A percentile compares a stretch with the other conserved stretches of the same genome.
phyloP scores from a whole-genome alignment of 805 yeast species.

The Hanseniaspora opuntiae region DNA sequence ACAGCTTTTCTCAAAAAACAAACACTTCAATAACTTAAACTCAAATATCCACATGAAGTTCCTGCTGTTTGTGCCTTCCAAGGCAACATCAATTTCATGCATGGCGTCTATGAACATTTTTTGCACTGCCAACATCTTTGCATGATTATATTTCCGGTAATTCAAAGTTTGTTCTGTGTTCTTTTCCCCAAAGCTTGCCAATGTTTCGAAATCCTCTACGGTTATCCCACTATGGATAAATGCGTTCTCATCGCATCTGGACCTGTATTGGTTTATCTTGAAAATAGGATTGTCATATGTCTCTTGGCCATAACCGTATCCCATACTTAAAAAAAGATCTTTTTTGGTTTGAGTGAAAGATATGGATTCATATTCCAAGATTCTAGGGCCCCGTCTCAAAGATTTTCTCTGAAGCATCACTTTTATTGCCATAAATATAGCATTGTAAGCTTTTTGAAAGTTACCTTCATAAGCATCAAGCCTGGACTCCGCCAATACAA shows the following conservation, averaged over 20 bases:
- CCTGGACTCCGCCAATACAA: neutral
- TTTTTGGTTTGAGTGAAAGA: no score
- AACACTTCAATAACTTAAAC: neutral
- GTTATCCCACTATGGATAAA: no score
- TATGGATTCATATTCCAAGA: no score
- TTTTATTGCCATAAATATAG: neutral
- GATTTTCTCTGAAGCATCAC: neutral
- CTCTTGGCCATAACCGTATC: no score
- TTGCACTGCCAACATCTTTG: neutral
- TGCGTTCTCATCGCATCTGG: no score
- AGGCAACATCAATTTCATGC: neutral
- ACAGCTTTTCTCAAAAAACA: neutral
- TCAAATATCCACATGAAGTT: constrained; percentile 4
- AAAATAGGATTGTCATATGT: no score
- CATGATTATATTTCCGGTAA: neutral
- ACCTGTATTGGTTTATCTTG: no score
- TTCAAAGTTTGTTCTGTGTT: neutral
- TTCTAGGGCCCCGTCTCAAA: no score
- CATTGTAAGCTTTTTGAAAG: neutral
- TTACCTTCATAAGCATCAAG: neutral
- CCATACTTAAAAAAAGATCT: no score
- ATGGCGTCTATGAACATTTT: neutral
- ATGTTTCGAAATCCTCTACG: no score
- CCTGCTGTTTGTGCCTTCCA: neutral
- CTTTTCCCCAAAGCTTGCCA: neutral